Base-by-base conservation (phyloP, 768 basidiomycete species). In the Lactifluus subvellereus region DNA sequence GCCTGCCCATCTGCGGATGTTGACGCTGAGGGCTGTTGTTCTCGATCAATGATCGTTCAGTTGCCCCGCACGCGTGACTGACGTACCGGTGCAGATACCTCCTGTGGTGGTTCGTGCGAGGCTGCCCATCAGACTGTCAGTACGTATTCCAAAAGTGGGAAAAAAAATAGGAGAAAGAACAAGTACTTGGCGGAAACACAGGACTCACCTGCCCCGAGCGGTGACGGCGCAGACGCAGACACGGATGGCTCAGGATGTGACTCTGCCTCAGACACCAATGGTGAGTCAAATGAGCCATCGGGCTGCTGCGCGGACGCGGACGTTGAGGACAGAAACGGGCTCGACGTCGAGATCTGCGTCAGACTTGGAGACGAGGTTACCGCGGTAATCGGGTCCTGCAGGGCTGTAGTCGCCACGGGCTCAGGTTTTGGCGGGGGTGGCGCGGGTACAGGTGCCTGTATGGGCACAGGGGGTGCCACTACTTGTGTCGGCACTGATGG, bases 331-430 rank as follows among this genome's bases (percentile, higher is more conserved):
- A 91, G 69, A 78, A 91, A 85, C 0, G 90, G 90, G 66, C 90
- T 93, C 60, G 88, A 87, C 54, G 87, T 78, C 6, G 91, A 91
- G 43, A 84, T 86, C 74, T 92, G 89, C n/a, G 91, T 92, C 59
- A 92, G 76, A 71, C 90, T 93, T 33, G 91, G 90, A 9, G 91
- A 91, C 0, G 88, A 84, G 13, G 84, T 74, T 30, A 75, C 68
- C 0, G 70, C 74, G 3, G 74, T 72, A 42, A 74, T 71, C 43
- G 77, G 74, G 14, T 80, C 79, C 49, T 71, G 69, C 43, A 69
- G 58, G 47, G 70, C 43, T 57, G 68, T 69, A 32, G 57, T 30
- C 18, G 52, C n/a, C 14, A 42, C 57, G 2, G 52, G 52, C 43
- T 63, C 62, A 27, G 77, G 73, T 16, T 74, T 74, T 45, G 75